Percentiles rank a stretch among this genome's conserved stretches.
These are phyloP conservation scores for Aureobasidium lini DNA, from an alignment of 2,329 filamentous ascomycete genomes.

Conservation along the genomic window DNA sequence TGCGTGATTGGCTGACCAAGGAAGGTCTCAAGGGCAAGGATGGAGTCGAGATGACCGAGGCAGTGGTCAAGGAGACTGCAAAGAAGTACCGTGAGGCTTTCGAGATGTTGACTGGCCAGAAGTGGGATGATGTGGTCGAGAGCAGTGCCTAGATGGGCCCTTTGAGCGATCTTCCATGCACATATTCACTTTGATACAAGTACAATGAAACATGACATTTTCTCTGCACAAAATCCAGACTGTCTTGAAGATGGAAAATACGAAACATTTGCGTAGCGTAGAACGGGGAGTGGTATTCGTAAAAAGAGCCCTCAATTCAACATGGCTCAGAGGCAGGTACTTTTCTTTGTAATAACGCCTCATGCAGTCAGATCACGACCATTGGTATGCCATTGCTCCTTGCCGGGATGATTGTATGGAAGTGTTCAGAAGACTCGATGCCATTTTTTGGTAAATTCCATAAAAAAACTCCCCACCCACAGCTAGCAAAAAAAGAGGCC, in stretches of 20 bases:
- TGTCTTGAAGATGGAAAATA: not conserved
- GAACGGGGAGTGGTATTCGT: conserved; percentile 13
- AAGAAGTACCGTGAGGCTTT: conserved; percentile 72
- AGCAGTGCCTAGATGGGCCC: not conserved
- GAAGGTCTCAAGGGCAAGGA: conserved; percentile 69
- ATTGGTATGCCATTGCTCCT: conserved; percentile 4
- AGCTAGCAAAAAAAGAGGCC: conserved; percentile 11
- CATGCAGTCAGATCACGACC: conserved; percentile 12
- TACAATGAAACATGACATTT: conserved; percentile 2
- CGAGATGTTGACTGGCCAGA: conserved; percentile 56
- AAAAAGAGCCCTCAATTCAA: conserved; percentile 11
- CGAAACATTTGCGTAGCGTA: not conserved
- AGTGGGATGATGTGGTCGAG: conserved; percentile 28
- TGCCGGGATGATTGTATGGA: conserved; percentile 13
- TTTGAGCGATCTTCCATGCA: not conserved
- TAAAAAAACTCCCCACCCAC: conserved; percentile 12
- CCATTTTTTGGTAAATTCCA: conserved; percentile 12
- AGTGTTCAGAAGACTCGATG: conserved; percentile 13
- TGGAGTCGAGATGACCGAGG: conserved; percentile 63
- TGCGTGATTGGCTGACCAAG: conserved; percentile 73
- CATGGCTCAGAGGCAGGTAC: conserved; percentile 8
- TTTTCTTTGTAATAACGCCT: conserved; percentile 1
- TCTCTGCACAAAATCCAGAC: not conserved
- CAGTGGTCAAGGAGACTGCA: conserved; percentile 61
- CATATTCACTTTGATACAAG: not conserved